Conservation (phyloP, 805 yeast genomes). For the Candida bentonensis region DNA sequence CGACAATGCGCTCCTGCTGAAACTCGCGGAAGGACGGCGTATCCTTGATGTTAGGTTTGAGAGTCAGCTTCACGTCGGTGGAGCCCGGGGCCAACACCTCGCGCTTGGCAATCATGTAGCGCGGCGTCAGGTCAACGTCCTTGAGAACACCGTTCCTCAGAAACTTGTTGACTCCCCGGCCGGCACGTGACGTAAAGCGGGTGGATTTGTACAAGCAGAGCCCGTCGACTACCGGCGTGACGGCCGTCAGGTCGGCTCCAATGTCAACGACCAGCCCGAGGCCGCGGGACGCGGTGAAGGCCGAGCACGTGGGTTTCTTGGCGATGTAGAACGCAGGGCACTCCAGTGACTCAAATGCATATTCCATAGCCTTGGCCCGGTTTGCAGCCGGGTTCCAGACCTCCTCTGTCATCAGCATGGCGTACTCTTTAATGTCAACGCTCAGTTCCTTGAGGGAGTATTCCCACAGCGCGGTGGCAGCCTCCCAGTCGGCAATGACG, state of each 20-base stretch:
- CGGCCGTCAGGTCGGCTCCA: constrained; percentile 66
- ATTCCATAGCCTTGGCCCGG: constrained; percentile 57
- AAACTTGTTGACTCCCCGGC: not conserved
- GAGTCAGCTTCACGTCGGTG: not conserved
- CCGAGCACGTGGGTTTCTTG: constrained; percentile 72
- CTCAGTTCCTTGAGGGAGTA: constrained; percentile 41
- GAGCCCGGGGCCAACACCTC: not conserved
- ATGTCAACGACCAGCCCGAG: constrained; percentile 75
- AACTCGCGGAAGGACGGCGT: constrained; percentile 40
- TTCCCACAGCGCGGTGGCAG: constrained; percentile 59
- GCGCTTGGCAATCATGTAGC: not conserved
- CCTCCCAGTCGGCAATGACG: constrained; percentile 60
- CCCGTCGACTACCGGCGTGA: constrained; percentile 29
- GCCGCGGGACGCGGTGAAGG: constrained; percentile 82
- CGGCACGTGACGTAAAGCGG: not conserved
- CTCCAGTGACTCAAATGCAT: constrained; percentile 49
- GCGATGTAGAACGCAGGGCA: constrained; percentile 75
- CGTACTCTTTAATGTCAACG: constrained; percentile 50
- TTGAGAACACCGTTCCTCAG: not conserved
- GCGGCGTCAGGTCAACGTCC: constrained; percentile 1
- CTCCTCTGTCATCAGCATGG: constrained; percentile 74
- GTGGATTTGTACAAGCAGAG: not conserved
- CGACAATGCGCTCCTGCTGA: constrained; percentile 40
- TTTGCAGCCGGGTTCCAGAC: constrained; percentile 64
- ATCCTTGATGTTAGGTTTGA: constrained; percentile 15